Evolutionary conservation across 192 early-diverging fungal genomes (phyloP).

Genomic region (Powellomyces hirtus): DNA sequence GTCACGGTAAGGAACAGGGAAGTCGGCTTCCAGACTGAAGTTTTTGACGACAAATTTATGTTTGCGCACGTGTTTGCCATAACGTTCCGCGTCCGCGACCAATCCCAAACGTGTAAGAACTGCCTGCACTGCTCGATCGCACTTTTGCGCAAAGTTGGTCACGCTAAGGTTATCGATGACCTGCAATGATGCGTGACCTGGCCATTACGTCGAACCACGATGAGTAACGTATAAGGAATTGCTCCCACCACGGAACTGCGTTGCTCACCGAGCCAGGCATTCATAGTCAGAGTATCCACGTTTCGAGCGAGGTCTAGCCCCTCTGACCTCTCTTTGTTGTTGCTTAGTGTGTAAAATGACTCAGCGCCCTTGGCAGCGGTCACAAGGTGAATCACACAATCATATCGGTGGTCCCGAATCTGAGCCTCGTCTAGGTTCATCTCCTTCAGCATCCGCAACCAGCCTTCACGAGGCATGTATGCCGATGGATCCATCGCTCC

Average conservation of each 20-base stretch:
- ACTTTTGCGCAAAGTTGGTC: constrained; percentile 41
- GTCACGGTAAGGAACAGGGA: constrained; percentile 39
- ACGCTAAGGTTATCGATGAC: constrained; percentile 44
- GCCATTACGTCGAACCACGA: background rate
- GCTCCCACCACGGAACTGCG: background rate
- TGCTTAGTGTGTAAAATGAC: constrained; percentile 40
- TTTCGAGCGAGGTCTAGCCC: constrained; percentile 41
- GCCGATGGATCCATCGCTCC: constrained; percentile 46
- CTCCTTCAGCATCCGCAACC: constrained; percentile 38
- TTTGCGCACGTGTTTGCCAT: constrained; percentile 36
- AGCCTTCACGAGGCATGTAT: constrained; percentile 36
- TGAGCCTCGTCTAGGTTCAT: constrained; percentile 38
- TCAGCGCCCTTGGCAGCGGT: constrained; percentile 47
- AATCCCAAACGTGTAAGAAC: constrained; percentile 41
- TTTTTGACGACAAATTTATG: constrained; percentile 45
- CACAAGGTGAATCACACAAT: constrained; percentile 45
- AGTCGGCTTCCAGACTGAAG: constrained; percentile 17
- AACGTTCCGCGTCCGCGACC: constrained; percentile 23
- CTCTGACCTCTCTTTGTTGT: constrained; percentile 39
- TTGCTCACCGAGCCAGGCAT: constrained; percentile 38
- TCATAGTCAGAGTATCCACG: constrained; percentile 37
- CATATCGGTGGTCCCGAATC: constrained; percentile 44
- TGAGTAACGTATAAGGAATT: background rate
- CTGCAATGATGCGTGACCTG: constrained; percentile 37
- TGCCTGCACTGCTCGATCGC: constrained; percentile 41